Evolutionary conservation across 345 rosid species (phyloP).

Genomic region (Linum trigynum): DNA sequence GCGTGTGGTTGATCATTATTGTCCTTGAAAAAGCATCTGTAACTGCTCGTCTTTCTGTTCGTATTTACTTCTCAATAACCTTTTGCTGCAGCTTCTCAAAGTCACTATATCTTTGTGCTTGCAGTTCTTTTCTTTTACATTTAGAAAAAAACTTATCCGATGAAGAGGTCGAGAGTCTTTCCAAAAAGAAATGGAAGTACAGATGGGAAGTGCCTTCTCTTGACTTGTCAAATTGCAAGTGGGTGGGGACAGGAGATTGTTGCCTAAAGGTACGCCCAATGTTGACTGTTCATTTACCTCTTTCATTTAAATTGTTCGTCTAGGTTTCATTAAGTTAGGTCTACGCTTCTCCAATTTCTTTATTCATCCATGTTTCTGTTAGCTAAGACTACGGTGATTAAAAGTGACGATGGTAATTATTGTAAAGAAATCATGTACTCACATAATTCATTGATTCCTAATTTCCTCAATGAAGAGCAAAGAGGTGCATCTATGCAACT

Average conservation of each 20-base stretch:
- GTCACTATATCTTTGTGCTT: conserved; percentile 10
- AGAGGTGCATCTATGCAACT: neutral
- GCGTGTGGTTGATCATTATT: neutral
- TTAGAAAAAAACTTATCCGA: conserved; percentile 48
- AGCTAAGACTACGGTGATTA: too few relatives aligned
- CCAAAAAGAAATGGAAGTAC: conserved; percentile 53
- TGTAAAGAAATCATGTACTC: too few relatives aligned
- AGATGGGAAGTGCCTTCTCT: conserved; percentile 63
- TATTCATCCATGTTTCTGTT: too few relatives aligned
- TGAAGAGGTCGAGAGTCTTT: conserved; percentile 41
- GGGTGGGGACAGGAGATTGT: conserved; percentile 60
- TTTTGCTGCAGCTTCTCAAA: conserved; percentile 5
- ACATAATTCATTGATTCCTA: neutral
- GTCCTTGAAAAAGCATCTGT: neutral
- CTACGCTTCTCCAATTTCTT: too few relatives aligned
- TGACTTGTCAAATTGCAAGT: conserved; percentile 59
- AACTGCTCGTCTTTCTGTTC: neutral
- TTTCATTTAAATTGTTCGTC: neutral
- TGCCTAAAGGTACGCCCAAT: conserved; percentile 40
- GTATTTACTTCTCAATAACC: neutral
- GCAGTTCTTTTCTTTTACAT: conserved; percentile 65
- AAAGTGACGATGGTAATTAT: too few relatives aligned
- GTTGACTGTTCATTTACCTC: neutral
- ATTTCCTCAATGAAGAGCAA: neutral
- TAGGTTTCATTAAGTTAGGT: neutral